A percentile compares a stretch with the other conserved stretches of the same genome.
Evolutionary conservation across 208 protist genomes (phyloP).

Genomic region (Leishmania tarentolae): DNA sequence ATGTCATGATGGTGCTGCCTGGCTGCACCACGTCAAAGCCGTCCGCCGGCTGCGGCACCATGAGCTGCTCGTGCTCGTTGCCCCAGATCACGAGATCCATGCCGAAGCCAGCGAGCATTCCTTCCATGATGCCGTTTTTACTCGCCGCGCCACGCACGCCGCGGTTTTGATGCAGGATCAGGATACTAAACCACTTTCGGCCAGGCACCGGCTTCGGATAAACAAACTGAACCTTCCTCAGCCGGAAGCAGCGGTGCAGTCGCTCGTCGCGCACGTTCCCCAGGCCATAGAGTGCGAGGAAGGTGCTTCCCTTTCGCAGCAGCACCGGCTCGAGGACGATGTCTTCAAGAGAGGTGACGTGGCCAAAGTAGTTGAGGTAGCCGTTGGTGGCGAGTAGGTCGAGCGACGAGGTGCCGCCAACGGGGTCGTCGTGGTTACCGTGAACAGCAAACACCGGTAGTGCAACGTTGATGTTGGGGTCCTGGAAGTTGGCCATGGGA

Average conservation of each 20-base stretch:
- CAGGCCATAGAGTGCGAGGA: constrained; percentile 98
- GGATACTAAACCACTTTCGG: constrained; percentile 96
- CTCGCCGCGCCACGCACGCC: constrained; percentile 60
- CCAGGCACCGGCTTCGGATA: constrained; percentile 68
- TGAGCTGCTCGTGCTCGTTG: constrained; percentile 99
- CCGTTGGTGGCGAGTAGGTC: constrained; percentile 95
- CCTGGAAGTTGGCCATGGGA: constrained; percentile 91
- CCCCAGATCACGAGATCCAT: constrained; percentile 99
- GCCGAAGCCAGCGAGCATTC: constrained; percentile 91
- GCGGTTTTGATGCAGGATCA: constrained; percentile 98
- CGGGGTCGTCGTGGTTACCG: constrained; percentile 99
- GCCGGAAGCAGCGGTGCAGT: constrained; percentile 95
- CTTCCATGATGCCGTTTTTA: constrained; percentile 93
- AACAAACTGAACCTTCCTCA: constrained; percentile 94
- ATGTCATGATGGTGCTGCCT: constrained; percentile 96
- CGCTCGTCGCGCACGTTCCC: constrained; percentile 98
- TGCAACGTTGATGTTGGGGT: constrained; percentile 98
- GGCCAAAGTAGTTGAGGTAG: constrained; percentile 99
- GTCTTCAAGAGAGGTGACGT: constrained; percentile 90
- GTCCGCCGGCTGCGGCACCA: constrained; percentile 82
- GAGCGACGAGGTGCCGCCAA: constrained; percentile 94
- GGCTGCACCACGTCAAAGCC: constrained; percentile 97
- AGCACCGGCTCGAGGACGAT: constrained; percentile 94
- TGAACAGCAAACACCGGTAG: constrained; percentile 99
- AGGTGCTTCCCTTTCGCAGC: constrained; percentile 94